Evolutionary conservation across 106 monocot species (phyloP), one percentile per base, ranked within the genome.

Genomic region (Dioscorea zingiberensis): DNA sequence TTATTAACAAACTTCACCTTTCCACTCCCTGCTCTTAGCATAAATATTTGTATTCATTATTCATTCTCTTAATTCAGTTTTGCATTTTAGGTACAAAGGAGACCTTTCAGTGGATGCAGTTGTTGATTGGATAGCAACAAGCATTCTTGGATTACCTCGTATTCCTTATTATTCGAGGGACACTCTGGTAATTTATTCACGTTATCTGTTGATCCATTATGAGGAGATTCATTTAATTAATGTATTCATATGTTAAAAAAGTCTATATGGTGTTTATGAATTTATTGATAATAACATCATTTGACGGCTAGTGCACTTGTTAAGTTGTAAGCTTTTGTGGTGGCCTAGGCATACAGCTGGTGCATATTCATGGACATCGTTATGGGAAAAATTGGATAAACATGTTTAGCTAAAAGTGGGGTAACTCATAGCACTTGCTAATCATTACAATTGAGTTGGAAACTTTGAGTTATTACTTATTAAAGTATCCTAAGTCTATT

Each of bases 141-240:
- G 58, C 74, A 63, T 98, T 62, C 86, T 98, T 72, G 81, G 77
- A 60, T 81, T 89, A 60, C 98, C 98, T 76, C 93, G 82, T 27
- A 93, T 98, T 63, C 68, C 79, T 65, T 98, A 98, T 66, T 87
- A 86, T 70, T 84, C 93, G 26, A 98, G 87, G 67, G 93, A 93
- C 56, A 67, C 92, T 64, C 57, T 93, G 86, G 98, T 98, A 78
- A 73, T 58, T 49, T 57, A 25, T 7, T 17, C 8, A 25, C 4
- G 63, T 47, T 66, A 69, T 38, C 44, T 49, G 11, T 47, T 55
- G 18, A 48, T 30, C 14, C 15, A 32, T 62, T 44, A 21, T 25
- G 49, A 48, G 8, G 18, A 55, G n/a, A 62, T 10, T 62, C 64
- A 6, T n/a, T 69, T 44, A 10, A 2, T 47, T 69, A 23, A 27